Base-by-base conservation (phyloP, 805 yeast species). In the Schwanniomyces polymorphus region DNA sequence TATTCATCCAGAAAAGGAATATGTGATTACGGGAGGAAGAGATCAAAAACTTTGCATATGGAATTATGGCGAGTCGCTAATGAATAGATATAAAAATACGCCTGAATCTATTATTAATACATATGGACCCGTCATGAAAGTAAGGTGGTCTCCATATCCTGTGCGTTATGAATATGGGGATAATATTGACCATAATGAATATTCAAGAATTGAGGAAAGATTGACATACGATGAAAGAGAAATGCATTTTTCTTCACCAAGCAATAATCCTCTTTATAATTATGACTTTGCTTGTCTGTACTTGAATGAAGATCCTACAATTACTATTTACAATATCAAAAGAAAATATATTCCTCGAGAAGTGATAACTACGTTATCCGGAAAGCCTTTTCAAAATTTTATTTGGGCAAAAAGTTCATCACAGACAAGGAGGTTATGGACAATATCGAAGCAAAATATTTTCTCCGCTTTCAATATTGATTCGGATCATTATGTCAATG, bases 1-100 rank as follows among this genome's bases (percentile, higher is more conserved):
- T 57, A 91, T 96, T 84, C 97, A 91, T 60, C 96, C 95, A 0
- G 84, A 82, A 33, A 63, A 76, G 31, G 96, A 91, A 52, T 88
- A 85, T 57, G 79, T 94, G 17, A 84, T 85, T 5, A 88, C 97
- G 17, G 97, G 97, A 12, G 99, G 99, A 7, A 76, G 97, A 57
- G 99, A 94, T 65, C 85, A 86, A 44, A 85, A 84, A 54, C 74
- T 87, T 29, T 89, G 87, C 50, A 82, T 87, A 3, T 89, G 95
- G 92, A 85, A 70, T 46, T 73, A 68, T 50, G 62, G 69, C 2
- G 75, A 70, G 12, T 34, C 54, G 6, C 31, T 56, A 4, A 31
- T 38, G 16, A 45, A 41, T 18, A 53, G 54, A 25, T 55, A 50
- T 42, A 53, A 63, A 43, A 45, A 51, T 29, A 43, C 67, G 3